Percentiles rank a stretch among this genome's conserved stretches.
These are phyloP conservation scores for Pseudohyphozyma bogoriensis DNA, from an alignment of 768 basidiomycete genomes.

Conservation along the genomic window DNA sequence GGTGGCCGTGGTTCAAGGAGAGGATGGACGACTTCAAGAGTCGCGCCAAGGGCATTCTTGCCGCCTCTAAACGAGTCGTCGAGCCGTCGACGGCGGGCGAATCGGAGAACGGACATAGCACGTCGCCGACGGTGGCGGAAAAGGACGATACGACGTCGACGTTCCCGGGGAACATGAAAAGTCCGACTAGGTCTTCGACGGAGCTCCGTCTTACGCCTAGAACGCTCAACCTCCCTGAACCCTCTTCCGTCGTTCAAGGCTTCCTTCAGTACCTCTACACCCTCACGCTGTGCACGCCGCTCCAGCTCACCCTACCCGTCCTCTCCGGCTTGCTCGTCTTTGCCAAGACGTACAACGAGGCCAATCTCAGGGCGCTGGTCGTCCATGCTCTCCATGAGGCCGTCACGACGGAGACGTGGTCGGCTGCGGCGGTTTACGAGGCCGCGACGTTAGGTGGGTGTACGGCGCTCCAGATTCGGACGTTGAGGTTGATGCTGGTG, in stretches of 20 bases:
- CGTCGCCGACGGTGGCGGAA: constrained; percentile 3
- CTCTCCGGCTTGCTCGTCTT: constrained; percentile 77
- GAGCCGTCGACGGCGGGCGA: constrained; percentile 1
- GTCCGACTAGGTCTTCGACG: background rate
- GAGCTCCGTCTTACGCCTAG: constrained; percentile 39
- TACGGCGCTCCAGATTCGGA: constrained; percentile 78
- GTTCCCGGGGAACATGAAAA: background rate
- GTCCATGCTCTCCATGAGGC: constrained; percentile 90
- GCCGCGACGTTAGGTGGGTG: constrained; percentile 85
- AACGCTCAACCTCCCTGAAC: constrained; percentile 69
- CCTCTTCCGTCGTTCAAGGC: constrained; percentile 78
- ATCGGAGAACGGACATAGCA: background rate
- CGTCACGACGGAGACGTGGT: constrained; percentile 37
- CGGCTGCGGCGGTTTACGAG: constrained; percentile 77
- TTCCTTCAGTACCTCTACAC: constrained; percentile 91
- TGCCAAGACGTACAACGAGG: constrained; percentile 67
- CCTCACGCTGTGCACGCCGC: constrained; percentile 68
- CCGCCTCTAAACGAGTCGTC: background rate
- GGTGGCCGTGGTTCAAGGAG: constrained; percentile 84
- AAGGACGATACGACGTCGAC: constrained; percentile 19
- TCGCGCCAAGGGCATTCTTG: constrained; percentile 7
- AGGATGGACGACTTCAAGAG: constrained; percentile 14
- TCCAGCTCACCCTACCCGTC: constrained; percentile 83
- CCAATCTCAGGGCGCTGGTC: constrained; percentile 64
- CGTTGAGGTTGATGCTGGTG: constrained; percentile 38